phyloP scores from a whole-genome alignment of 2,329 filamentous ascomycete genomes.

The Fusarium torulosum region DNA sequence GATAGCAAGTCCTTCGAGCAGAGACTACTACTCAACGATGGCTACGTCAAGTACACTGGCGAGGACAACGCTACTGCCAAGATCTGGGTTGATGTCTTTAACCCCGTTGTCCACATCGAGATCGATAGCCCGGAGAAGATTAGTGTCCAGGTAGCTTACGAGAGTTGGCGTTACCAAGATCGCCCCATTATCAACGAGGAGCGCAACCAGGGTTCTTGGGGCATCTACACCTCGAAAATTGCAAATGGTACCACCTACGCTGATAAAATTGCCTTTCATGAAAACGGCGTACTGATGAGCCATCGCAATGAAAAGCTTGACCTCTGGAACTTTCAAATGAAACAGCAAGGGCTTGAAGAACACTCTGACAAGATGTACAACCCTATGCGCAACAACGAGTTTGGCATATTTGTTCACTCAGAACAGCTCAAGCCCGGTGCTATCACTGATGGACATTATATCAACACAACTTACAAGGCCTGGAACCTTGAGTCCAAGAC shows the following conservation, averaged over 20 bases:
- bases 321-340: conserved; percentile 12
- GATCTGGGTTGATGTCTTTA: conserved; percentile 14
- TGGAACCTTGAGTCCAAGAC: background rate
- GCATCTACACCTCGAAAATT: conserved; percentile 17
- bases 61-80: conserved; percentile 5
- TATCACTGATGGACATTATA: conserved; percentile 2
- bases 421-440: background rate
- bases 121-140: background rate
- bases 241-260: conserved; percentile 17
- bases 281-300: conserved; percentile 13
- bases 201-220: conserved; percentile 12
- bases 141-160: background rate
- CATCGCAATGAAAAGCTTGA: conserved; percentile 6
- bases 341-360: conserved; percentile 1
- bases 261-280: conserved; percentile 10
- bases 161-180: conserved; percentile 4
- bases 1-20: conserved; percentile 3
- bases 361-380: conserved; percentile 11
- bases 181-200: background rate
- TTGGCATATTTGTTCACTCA: conserved; percentile 16
- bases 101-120: conserved; percentile 10
- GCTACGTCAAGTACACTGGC: background rate
- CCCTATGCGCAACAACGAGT: conserved; percentile 12
- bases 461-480: conserved; percentile 16
- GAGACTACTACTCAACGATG: background rate